Evolutionary conservation across 345 rosid species (phyloP), one percentile per base, ranked within the genome.

Genomic region (Nasturtium officinale): DNA sequence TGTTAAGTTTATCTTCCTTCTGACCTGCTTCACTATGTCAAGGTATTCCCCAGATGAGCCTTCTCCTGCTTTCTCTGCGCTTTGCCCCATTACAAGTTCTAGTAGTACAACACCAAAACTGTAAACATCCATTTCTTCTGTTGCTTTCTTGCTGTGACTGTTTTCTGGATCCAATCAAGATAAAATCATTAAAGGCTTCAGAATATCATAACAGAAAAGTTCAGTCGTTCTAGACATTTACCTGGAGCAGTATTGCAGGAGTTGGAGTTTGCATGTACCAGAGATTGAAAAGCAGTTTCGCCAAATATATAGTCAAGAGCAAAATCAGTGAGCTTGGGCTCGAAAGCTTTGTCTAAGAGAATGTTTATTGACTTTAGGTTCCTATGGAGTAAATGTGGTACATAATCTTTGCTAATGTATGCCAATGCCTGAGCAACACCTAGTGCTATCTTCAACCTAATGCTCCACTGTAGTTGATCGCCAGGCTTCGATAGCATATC

Each of bases 181-280:
- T 37, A 72, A 18, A n/a, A 20, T n/a, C 43, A 67, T 40, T 6
- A 3, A 52, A 35, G 18, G 13, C 21, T 75, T 28, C 69, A 30
- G 32, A 32, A 25, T 28, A 47, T n/a, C 15, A 61, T 42, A 52
- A 65, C 18, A 45, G 3, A 45, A 52, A 18, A 38, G 2, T 37
- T 61, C 48, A 38, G 56, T 3, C 15, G 12, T 43, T 12, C 18
- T 65, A 64, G 58, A 65, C 10, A 40, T 0, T 40, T 82, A 90
- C 97, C 98, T 69, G 97, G 98, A 68, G 97, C 87, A 72, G 74
- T 83, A 71, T 87, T 90, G 67, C 97, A 90, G 29, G 96, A 89
- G 58, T 51, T 30, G 55, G 77, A 79, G 71, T 85, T 90, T 23
- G 87, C 80, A 30, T 81, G 82, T 50, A 87, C 59, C 30, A 88